Evolutionary conservation across 495 filamentous ascomycete species (phyloP).

Genomic region (Hypoxylon subgilvum): DNA sequence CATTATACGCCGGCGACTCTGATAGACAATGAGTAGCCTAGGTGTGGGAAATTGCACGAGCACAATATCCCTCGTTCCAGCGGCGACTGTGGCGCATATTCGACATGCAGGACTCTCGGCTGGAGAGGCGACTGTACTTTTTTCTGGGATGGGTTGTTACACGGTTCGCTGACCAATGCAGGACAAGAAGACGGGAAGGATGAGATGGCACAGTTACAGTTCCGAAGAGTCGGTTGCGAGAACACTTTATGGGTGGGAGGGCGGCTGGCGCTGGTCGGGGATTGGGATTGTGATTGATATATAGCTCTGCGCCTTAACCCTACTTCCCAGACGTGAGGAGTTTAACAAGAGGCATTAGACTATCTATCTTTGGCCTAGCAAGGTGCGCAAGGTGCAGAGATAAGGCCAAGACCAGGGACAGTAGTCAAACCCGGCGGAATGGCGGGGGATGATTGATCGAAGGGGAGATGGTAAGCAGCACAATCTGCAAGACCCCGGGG

Average conservation of each 20-base stretch:
- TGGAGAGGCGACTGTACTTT: conserved; percentile 31
- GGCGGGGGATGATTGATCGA: conserved; percentile 15
- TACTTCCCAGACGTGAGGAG: conserved; percentile 17
- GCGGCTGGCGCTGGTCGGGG: background rate
- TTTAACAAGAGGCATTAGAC: conserved; percentile 8
- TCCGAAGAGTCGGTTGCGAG: conserved; percentile 31
- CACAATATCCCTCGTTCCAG: conserved; percentile 42
- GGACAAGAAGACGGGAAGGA: conserved; percentile 19
- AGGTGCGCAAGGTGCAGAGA: conserved; percentile 22
- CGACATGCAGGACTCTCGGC: conserved; percentile 40
- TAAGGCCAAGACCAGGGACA: conserved; percentile 30
- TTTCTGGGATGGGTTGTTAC: conserved; percentile 33
- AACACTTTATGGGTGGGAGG: conserved; percentile 17
- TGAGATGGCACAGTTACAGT: conserved; percentile 33
- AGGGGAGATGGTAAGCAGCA: conserved; percentile 14
- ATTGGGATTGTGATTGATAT: conserved; percentile 28
- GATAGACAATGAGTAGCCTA: conserved; percentile 27
- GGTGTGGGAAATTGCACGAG: conserved; percentile 41
- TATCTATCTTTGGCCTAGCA: conserved; percentile 17
- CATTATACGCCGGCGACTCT: conserved; percentile 55
- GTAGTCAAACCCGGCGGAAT: conserved; percentile 17
- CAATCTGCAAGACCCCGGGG: conserved; percentile 30
- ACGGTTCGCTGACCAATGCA: conserved; percentile 37
- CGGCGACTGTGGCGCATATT: conserved; percentile 42
- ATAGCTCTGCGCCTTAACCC: conserved; percentile 30